Evolutionary conservation across 345 rosid genomes (phyloP).

Genomic region (Alliaria petiolata): DNA sequence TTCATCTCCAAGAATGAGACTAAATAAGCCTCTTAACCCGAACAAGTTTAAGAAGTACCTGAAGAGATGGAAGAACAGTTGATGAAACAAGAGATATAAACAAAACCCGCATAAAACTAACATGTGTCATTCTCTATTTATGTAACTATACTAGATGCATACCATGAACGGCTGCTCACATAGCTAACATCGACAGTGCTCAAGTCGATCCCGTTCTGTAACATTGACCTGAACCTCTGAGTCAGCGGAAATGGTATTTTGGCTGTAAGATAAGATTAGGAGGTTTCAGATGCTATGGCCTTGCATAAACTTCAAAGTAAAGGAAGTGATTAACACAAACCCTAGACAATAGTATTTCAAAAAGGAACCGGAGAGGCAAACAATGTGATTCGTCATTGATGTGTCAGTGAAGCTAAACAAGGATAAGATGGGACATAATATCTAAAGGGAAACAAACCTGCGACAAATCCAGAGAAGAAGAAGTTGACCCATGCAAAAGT

Average conservation of each 20-base stretch:
- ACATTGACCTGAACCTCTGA: constrained; percentile 95
- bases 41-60: constrained; percentile 98
- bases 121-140: not conserved
- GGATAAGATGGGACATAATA: not conserved
- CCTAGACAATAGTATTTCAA: not conserved
- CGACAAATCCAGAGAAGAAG: constrained; percentile 98
- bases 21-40: constrained; percentile 93
- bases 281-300: constrained; percentile 1
- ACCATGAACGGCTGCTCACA: constrained; percentile 99
- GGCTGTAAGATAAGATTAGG: constrained; percentile 42
- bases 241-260: constrained; percentile 98
- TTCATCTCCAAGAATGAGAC: constrained; percentile 97
- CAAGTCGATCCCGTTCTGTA: constrained; percentile 98
- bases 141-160: constrained; percentile 25
- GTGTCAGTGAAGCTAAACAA: not conserved
- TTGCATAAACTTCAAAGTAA: not conserved
- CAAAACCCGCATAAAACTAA: not conserved
- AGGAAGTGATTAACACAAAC: not conserved
- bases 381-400: not conserved
- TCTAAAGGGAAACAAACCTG: constrained; percentile 47
- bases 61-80: constrained; percentile 18
- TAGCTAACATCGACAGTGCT: constrained; percentile 99
- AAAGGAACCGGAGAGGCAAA: not conserved
- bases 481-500: constrained; percentile 99
- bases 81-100: constrained; percentile 1